These are phyloP conservation scores for Mrakia hoshinonis DNA, from an alignment of 768 basidiomycete species.

Conservation along the genomic window DNA sequence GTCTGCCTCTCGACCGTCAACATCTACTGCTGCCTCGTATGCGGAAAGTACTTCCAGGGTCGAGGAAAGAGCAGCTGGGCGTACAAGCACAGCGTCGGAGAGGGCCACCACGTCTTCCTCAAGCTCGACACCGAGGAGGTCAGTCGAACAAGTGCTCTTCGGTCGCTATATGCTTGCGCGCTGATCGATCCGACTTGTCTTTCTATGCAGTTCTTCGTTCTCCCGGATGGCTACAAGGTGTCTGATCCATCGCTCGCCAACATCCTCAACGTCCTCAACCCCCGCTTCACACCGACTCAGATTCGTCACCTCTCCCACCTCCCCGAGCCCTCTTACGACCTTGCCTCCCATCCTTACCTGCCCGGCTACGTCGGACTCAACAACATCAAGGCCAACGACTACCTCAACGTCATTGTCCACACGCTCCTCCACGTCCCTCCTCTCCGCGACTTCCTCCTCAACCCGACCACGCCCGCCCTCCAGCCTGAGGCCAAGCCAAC, in stretches of 20 bases:
- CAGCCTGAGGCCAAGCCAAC: conserved; percentile 40
- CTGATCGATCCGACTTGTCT: neutral
- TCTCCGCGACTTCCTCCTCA: conserved; percentile 66
- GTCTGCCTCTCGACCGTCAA: conserved; percentile 95
- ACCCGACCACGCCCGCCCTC: conserved; percentile 26
- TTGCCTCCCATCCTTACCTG: conserved; percentile 68
- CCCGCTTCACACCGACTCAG: conserved; percentile 63
- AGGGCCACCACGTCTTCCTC: conserved; percentile 97
- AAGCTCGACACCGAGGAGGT: conserved; percentile 91
- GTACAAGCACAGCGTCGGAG: conserved; percentile 92
- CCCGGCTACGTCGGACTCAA: conserved; percentile 94
- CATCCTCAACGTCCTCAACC: conserved; percentile 80
- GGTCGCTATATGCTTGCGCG: too few species aligned
- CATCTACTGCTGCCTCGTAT: conserved; percentile 92
- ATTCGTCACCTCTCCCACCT: conserved; percentile 43
- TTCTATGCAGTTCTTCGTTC: conserved; percentile 70
- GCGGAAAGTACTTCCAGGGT: conserved; percentile 98
- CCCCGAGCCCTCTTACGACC: conserved; percentile 64
- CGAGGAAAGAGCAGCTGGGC: conserved; percentile 87
- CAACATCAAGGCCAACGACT: conserved; percentile 94
- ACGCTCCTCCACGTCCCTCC: conserved; percentile 83
- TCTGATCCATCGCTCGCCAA: conserved; percentile 95
- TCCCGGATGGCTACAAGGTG: conserved; percentile 93
- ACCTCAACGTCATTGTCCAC: conserved; percentile 95
- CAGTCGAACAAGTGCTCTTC: conserved; percentile 32